Conservation (phyloP, 2,329 filamentous ascomycete species). For the Sporothrix brunneoviolacea region DNA sequence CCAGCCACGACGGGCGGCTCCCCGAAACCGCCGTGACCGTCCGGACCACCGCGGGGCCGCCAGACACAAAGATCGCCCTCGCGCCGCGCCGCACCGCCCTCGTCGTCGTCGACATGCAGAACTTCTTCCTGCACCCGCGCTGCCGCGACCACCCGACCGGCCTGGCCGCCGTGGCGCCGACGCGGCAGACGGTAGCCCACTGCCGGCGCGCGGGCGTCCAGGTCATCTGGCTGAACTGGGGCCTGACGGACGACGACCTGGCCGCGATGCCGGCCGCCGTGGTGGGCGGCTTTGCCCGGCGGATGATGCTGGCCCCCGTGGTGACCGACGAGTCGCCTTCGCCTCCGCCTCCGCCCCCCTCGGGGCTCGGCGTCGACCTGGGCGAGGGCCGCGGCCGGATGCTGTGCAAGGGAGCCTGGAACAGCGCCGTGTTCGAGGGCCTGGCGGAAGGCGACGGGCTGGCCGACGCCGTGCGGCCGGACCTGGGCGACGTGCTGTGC, state of each 20-base stretch:
- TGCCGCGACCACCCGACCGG: constrained; percentile 36
- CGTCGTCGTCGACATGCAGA: constrained; percentile 43
- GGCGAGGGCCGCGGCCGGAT: constrained; percentile 36
- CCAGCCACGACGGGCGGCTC: constrained; percentile 15
- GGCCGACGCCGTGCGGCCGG: constrained; percentile 26
- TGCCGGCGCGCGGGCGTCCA: constrained; percentile 45
- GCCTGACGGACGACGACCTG: constrained; percentile 46
- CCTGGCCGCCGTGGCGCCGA: constrained; percentile 35
- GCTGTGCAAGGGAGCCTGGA: constrained; percentile 50
- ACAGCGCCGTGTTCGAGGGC: constrained; percentile 40
- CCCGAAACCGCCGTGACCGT: constrained; percentile 27
- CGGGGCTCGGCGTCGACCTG: constrained; percentile 41
- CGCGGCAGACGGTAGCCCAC: constrained; percentile 33
- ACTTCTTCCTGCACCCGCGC: constrained; percentile 42
- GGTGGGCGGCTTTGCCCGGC: constrained; percentile 40
- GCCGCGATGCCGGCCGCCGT: constrained; percentile 42
- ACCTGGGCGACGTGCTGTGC: constrained; percentile 40
- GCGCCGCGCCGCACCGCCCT: constrained; percentile 34
- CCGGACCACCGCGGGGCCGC: constrained; percentile 32
- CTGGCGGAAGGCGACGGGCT: constrained; percentile 28
- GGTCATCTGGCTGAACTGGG: constrained; percentile 46
- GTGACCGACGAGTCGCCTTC: neutral
- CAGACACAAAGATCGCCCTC: constrained; percentile 50
- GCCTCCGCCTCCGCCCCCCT: constrained; percentile 13
- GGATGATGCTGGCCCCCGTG: constrained; percentile 22